Percentiles rank a stretch among this genome's conserved stretches.
These are phyloP conservation scores for Ustilago curta DNA, from an alignment of 1,284 basidiomycete genomes.

Conservation along the genomic window DNA sequence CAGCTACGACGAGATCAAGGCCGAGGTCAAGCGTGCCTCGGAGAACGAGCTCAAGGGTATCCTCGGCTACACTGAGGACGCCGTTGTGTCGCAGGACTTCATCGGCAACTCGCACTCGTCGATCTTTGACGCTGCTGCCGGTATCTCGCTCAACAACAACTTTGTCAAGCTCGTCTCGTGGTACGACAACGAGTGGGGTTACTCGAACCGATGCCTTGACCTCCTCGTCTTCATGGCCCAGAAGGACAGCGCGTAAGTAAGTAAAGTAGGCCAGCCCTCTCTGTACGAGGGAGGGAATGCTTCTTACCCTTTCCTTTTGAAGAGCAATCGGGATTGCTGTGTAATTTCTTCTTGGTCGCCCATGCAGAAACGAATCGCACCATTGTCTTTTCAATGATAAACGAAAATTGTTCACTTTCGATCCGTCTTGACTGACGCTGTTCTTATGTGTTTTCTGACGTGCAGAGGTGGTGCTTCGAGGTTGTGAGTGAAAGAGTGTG, in stretches of 20 bases:
- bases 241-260: constrained; percentile 70
- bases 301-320: constrained; percentile 4
- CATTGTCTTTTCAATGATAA: constrained; percentile 10
- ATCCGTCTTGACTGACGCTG: constrained; percentile 7
- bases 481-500: constrained; percentile 1
- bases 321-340: constrained; percentile 5
- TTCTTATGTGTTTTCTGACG: neutral
- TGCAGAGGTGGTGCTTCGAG: constrained; percentile 17
- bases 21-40: constrained; percentile 84
- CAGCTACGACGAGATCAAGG: constrained; percentile 92
- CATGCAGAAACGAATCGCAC: neutral
- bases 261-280: constrained; percentile 7
- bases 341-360: neutral
- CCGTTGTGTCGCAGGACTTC: constrained; percentile 80
- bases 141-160: constrained; percentile 90
- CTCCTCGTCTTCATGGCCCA: constrained; percentile 85
- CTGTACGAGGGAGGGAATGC: neutral
- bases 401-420: neutral
- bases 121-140: constrained; percentile 83
- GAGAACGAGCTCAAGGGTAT: constrained; percentile 80
- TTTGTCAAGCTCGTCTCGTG: constrained; percentile 96
- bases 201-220: constrained; percentile 94
- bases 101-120: constrained; percentile 77
- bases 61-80: constrained; percentile 93
- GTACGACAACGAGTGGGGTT: constrained; percentile 89